phyloP scores from a whole-genome alignment of 2,329 filamentous ascomycete species.

The Fusarium sp. region DNA sequence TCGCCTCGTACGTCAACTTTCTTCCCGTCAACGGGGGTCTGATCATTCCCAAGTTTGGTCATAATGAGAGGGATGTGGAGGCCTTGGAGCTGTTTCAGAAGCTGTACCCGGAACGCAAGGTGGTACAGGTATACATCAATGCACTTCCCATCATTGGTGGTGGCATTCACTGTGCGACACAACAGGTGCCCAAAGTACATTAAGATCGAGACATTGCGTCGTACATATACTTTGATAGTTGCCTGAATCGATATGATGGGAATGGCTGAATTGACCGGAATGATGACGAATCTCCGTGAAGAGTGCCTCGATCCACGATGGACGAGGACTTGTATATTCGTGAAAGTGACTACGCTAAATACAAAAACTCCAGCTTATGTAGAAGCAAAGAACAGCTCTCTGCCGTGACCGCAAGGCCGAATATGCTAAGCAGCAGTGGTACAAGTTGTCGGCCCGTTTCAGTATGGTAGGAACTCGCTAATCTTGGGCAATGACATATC shows the following conservation, averaged over 20 bases:
- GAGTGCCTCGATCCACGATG: background rate
- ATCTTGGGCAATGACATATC: slow-evolving; percentile 22
- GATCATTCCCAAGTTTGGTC: background rate
- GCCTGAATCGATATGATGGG: background rate
- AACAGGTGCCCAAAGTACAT: background rate
- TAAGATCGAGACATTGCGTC: no score
- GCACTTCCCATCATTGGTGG: slow-evolving; percentile 4
- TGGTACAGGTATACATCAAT: slow-evolving; percentile 6
- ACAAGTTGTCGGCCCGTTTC: background rate
- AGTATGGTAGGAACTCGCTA: slow-evolving; percentile 29
- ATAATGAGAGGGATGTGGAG: background rate
- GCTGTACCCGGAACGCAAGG: background rate
- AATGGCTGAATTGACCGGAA: background rate
- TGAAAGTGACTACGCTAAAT: background rate
- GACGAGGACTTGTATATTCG: background rate
- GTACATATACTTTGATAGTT: no score
- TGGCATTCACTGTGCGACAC: slow-evolving; percentile 22
- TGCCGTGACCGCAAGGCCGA: background rate
- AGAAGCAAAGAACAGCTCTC: background rate
- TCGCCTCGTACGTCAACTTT: slow-evolving; percentile 3
- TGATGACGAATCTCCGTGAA: background rate
- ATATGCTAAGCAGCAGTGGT: background rate
- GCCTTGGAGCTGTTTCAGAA: background rate
- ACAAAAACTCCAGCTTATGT: background rate
- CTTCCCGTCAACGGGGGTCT: background rate